Evolutionary conservation across 139 green algal genomes (phyloP).

Genomic region (Volvox reticuliferus): DNA sequence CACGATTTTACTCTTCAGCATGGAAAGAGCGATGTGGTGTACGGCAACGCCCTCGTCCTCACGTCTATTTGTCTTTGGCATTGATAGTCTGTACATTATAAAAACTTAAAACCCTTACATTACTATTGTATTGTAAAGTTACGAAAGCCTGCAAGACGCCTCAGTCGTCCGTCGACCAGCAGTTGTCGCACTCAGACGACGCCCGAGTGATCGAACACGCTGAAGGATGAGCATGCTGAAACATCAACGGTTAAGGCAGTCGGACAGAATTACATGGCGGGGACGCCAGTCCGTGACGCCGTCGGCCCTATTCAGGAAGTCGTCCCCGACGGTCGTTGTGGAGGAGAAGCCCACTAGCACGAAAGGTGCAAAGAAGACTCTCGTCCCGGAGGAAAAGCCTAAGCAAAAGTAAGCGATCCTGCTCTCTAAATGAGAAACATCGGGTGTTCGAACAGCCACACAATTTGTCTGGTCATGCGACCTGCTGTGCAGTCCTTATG

Average conservation of each 20-base stretch:
- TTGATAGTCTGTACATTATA: too few species aligned
- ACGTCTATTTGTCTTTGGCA: neutral
- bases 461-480: slow-evolving; percentile 5
- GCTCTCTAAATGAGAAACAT: too few species aligned
- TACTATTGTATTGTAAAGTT: too few species aligned
- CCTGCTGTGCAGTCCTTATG: too few species aligned
- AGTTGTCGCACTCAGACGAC: neutral
- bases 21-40: neutral
- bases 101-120: too few species aligned
- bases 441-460: neutral
- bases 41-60: neutral
- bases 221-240: slow-evolving; percentile 1
- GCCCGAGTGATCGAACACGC: too few species aligned
- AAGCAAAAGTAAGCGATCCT: slow-evolving; percentile 6
- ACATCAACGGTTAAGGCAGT: neutral
- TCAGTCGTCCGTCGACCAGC: neutral
- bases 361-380: slow-evolving; percentile 2
- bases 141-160: neutral
- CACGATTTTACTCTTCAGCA: too few species aligned
- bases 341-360: slow-evolving; percentile 25
- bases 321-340: neutral
- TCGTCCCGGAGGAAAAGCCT: neutral
- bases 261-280: neutral
- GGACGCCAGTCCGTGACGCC: neutral
- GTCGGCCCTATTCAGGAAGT: neutral